A percentile compares a stretch with the other conserved stretches of the same genome.
Evolutionary conservation across 441 rosid species (phyloP).

Genomic region (Pelargonium australe): DNA sequence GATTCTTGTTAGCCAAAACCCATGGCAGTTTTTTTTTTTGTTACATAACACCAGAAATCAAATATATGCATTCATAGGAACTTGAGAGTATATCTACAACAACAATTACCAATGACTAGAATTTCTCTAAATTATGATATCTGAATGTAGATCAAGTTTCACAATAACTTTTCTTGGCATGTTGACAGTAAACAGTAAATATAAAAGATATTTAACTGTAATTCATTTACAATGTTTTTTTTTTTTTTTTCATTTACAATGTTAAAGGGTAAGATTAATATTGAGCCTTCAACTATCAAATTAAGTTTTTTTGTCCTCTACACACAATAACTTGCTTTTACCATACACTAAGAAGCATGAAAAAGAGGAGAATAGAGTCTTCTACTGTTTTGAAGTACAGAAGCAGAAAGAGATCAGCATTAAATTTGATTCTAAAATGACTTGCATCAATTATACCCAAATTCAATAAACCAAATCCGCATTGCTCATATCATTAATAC

Average conservation of each 20-base stretch:
- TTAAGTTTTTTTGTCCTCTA: too few relatives aligned
- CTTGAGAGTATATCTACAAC: too few relatives aligned
- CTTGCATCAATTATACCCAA: background rate
- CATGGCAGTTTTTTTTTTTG: too few relatives aligned
- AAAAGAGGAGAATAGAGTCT: background rate
- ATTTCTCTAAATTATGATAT: slow-evolving; percentile 28
- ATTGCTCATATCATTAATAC: background rate
- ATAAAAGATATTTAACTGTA: slow-evolving; percentile 8
- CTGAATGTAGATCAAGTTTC: slow-evolving; percentile 40
- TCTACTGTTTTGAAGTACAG: background rate
- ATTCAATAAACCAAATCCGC: background rate
- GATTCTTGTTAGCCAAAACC: too few relatives aligned
- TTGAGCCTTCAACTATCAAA: too few relatives aligned
- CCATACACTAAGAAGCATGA: background rate
- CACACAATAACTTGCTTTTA: background rate
- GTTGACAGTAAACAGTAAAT: slow-evolving; percentile 20
- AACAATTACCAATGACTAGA: background rate
- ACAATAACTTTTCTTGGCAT: slow-evolving; percentile 28
- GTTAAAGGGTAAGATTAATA: too few relatives aligned
- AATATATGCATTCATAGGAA: too few relatives aligned
- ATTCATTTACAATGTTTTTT: background rate
- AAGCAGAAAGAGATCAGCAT: slow-evolving; percentile 17
- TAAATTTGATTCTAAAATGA: background rate
- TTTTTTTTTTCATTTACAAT: background rate
- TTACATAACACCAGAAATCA: too few relatives aligned